Evolutionary conservation across 108 stramenopile genomes (phyloP).

Genomic region (Fistulifera pelliculosa): DNA sequence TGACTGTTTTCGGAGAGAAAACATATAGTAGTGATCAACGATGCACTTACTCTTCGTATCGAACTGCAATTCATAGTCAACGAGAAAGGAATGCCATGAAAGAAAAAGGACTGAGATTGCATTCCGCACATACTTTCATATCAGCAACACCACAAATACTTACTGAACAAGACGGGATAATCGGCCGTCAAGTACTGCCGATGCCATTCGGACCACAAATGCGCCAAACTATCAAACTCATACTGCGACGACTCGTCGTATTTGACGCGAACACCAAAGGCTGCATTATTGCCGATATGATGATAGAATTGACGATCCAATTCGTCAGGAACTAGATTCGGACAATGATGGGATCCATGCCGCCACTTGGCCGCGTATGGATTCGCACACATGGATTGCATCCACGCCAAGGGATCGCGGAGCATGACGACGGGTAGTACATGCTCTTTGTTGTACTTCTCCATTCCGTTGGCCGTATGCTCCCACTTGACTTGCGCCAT

Average conservation of each 20-base stretch:
- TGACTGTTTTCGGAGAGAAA: too few species aligned
- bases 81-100: too few species aligned
- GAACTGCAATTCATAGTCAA: too few species aligned
- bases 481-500: background rate
- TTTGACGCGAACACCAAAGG: background rate
- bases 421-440: constrained; percentile 67
- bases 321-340: constrained; percentile 26
- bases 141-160: too few species aligned
- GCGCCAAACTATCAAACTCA: constrained; percentile 34
- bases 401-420: constrained; percentile 74
- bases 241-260: background rate
- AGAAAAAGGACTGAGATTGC: too few species aligned
- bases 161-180: constrained; percentile 6
- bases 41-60: too few species aligned
- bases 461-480: background rate
- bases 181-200: constrained; percentile 56
- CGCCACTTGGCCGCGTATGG: constrained; percentile 25
- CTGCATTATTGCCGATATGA: background rate
- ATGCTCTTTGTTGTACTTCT: background rate
- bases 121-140: too few species aligned
- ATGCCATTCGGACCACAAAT: constrained; percentile 71
- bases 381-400: constrained; percentile 69
- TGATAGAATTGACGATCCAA: constrained; percentile 3
- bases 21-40: too few species aligned
- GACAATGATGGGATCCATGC: background rate